These are phyloP conservation scores for Trametes cubensis DNA, from an alignment of 768 basidiomycete genomes.

Conservation along the genomic window DNA sequence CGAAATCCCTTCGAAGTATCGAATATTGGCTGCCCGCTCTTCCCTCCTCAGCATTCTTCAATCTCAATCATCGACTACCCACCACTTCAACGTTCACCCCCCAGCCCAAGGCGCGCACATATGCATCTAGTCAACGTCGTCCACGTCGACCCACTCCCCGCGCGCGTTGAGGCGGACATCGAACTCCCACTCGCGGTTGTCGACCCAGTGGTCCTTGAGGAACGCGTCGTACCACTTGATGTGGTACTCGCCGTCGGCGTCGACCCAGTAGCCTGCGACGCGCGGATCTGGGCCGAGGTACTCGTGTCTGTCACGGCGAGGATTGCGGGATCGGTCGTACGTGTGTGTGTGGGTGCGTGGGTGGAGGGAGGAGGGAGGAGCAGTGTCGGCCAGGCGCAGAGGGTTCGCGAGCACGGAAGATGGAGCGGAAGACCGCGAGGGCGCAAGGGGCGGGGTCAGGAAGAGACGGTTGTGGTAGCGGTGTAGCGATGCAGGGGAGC, in stretches of 20 bases:
- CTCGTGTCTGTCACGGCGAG: constrained; percentile 40
- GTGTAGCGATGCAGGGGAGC: neutral
- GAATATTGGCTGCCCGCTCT: no score
- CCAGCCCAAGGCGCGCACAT: no score
- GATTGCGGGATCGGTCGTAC: no score
- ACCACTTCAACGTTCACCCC: no score
- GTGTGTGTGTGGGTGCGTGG: neutral
- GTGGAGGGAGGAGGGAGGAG: neutral
- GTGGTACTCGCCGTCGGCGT: constrained; percentile 42
- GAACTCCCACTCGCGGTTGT: constrained; percentile 43
- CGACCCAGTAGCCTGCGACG: constrained; percentile 44
- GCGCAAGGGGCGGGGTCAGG: no score
- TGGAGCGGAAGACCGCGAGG: no score
- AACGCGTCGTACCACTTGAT: constrained; percentile 50
- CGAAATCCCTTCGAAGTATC: no score
- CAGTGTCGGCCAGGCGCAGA: neutral
- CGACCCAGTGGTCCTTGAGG: constrained; percentile 47
- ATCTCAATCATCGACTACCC: no score
- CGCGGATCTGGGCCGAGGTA: constrained; percentile 48
- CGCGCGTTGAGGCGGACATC: constrained; percentile 38
- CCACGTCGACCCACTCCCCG: constrained; percentile 44
- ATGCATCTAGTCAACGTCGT: constrained; percentile 20
- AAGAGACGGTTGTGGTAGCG: neutral
- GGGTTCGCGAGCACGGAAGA: no score
- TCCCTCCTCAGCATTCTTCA: no score